Percentiles rank a stretch among this genome's conserved stretches.
These are phyloP conservation scores for Diplosphaera chodatii DNA, from an alignment of 139 green algal genomes.

Conservation along the genomic window DNA sequence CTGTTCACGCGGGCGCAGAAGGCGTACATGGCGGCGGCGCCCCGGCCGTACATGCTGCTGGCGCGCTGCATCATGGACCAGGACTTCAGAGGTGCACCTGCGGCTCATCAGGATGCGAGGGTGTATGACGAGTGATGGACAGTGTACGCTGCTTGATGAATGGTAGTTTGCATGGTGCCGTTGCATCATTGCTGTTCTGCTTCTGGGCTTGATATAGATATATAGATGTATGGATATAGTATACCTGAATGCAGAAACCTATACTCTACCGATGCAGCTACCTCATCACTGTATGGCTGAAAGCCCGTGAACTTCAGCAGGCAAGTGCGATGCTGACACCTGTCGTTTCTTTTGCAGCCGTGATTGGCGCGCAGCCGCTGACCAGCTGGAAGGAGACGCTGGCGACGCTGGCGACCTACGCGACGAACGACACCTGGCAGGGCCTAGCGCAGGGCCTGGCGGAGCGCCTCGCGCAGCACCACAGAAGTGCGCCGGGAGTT, in stretches of 20 bases:
- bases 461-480: conserved; percentile 31
- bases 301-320: conserved; percentile 39
- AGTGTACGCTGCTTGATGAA: too few relatives aligned
- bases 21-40: conserved; percentile 69
- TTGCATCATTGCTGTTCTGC: too few relatives aligned
- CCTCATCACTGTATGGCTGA: too few relatives aligned
- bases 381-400: conserved; percentile 89
- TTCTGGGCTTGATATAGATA: too few relatives aligned
- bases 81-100: conserved; percentile 68
- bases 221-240: too few relatives aligned
- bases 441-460: conserved; percentile 50
- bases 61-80: conserved; percentile 47
- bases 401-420: conserved; percentile 86
- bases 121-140: too few relatives aligned
- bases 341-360: conserved; percentile 32
- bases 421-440: conserved; percentile 41
- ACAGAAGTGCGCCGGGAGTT: too few relatives aligned
- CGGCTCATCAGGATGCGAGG: too few relatives aligned
- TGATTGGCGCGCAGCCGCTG: conserved; percentile 74
- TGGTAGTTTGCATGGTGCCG: too few relatives aligned
- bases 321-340: too few relatives aligned
- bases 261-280: too few relatives aligned
- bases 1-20: conserved; percentile 41
- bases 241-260: too few relatives aligned
- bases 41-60: conserved; percentile 79